Base-by-base conservation (phyloP, 495 filamentous ascomycete genomes). In the Hypoxylon cercidicola region DNA sequence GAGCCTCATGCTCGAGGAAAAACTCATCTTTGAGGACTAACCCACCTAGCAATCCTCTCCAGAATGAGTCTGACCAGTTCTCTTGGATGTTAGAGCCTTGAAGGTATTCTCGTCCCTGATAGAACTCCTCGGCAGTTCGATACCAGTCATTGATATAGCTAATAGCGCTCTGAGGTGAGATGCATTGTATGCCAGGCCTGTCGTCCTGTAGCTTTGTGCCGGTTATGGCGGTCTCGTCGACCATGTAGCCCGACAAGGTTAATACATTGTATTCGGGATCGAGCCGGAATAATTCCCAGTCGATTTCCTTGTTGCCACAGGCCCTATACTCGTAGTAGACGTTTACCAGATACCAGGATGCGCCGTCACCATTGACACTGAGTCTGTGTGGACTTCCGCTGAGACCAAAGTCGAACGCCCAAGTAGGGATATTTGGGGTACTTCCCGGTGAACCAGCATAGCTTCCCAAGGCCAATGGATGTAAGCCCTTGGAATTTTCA, bases 21-120 rank as follows among this genome's bases (percentile, higher is more conserved):
- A 45, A 18, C 2, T 45, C 41, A 7, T 20, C 1, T 1, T 23
- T 6, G 16, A 47, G 12, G 6, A 28, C 28, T 7, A 47, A 11
- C 13, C 25, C 18, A 15, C 34, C 18, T 3, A 51, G 2, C 15
- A 51, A n/a, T 12, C 28, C 48, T n/a, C 18, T 51, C 48, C 48
- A 51, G 48, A 51, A 51, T 4, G 48, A 37, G 4, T 51, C 7
- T 3, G 48, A 15, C 48, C 48, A 51, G 28, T 9, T 1, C 30
- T 51, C 12, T 8, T 1, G 28, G n/a, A 28, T 23, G 18, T 9
- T 21, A n/a, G n/a, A 40, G 34, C 9, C 34, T 35, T 23, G 20
- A 18, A 12, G 20, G 41, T 45, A 5, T 45, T 45, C 41, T 23
- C 34, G 34, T 45, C 41, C 20, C 41, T 18, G 41, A 11, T 23